Base-by-base conservation (phyloP, 768 basidiomycete genomes). In the Boletus pseudo-olivaceus region DNA sequence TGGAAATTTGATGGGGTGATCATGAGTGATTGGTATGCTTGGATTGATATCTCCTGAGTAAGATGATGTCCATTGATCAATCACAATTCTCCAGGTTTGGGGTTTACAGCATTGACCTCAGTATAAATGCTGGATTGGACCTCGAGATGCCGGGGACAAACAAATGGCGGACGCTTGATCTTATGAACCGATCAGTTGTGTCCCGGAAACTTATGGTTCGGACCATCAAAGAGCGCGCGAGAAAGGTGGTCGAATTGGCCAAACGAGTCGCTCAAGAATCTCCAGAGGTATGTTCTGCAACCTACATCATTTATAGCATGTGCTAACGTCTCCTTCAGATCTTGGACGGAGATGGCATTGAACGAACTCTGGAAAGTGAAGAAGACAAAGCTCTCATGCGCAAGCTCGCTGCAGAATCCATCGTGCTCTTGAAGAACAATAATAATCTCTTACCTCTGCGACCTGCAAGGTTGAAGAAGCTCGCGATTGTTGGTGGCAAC, bases 81-180 rank as follows among this genome's bases (percentile, higher is more conserved):
- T 53, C 51, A 32, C 2, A 30, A 4, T n/a, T 34, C 8, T 45
- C 20, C 50, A 87, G 85, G 85, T 87, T 86, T 53, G 90, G 90
- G 1, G 71, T 79, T 3, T 90, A 90, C 72, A 80, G 82, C 49
- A 73, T 88, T 32, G 82, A 83, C 57, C 73, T 77, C 23, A 71
- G 76, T 26, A 73, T 88, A 56, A 90, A 90, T 54, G 87, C 88
- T n/a, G 88, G 88, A 3, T 73, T 90, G 23, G 86, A 90, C 63
- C 78, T 92, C 35, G 88, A 90, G 66, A 90, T 89, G 87, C 88
- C 87, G 0, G 88, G 89, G 2, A 72, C 72, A 14, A 84, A 85
- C 69, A 88, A 89, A 58, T 89, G 87, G 88, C 78, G 88, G 7
- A 82, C 80, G 0, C 75, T 84, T n/a, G 83, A 86, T 55, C 76